Percentiles rank a stretch among this genome's conserved stretches.
These are phyloP conservation scores for Cryptosporidium xiaoi DNA, from an alignment of 169 alveolate genomes.

Conservation along the genomic window DNA sequence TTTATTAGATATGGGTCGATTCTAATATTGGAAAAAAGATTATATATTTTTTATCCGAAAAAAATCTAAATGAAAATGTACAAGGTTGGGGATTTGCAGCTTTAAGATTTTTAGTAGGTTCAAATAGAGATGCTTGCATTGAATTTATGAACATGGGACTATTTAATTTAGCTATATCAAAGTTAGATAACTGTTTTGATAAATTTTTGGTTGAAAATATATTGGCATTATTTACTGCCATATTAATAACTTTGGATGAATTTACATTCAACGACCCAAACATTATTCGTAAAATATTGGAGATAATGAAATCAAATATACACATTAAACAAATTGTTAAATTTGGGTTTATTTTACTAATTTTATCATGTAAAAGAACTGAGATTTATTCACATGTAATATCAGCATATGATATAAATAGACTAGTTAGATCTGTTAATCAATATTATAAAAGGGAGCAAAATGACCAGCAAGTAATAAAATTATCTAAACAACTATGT, in stretches of 20 bases:
- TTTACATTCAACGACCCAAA: conserved; percentile 42
- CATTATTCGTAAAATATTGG: conserved; percentile 24
- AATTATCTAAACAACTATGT: not conserved
- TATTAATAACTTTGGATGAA: conserved; percentile 38
- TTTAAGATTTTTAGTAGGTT: conserved; percentile 49
- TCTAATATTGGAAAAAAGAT: conserved; percentile 45
- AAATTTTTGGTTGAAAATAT: conserved; percentile 45
- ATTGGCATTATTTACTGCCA: conserved; percentile 35
- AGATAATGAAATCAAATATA: not conserved
- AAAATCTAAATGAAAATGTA: conserved; percentile 45
- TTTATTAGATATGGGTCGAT: conserved; percentile 44
- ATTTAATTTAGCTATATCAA: conserved; percentile 31
- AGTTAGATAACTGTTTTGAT: conserved; percentile 37
- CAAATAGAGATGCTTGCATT: conserved; percentile 38
- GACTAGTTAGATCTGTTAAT: conserved; percentile 10
- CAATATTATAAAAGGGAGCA: conserved; percentile 2
- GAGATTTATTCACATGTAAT: conserved; percentile 58
- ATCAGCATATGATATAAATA: conserved; percentile 39
- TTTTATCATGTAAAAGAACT: conserved; percentile 55
- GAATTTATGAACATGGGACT: conserved; percentile 57
- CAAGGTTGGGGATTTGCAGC: conserved; percentile 75
- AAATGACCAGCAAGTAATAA: not conserved
- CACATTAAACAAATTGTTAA: conserved; percentile 2
- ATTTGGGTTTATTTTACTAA: conserved; percentile 12
- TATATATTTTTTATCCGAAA: not conserved